phyloP scores from a whole-genome alignment of 176 grass and related monocot species.

The Cymbopogon citratus region DNA sequence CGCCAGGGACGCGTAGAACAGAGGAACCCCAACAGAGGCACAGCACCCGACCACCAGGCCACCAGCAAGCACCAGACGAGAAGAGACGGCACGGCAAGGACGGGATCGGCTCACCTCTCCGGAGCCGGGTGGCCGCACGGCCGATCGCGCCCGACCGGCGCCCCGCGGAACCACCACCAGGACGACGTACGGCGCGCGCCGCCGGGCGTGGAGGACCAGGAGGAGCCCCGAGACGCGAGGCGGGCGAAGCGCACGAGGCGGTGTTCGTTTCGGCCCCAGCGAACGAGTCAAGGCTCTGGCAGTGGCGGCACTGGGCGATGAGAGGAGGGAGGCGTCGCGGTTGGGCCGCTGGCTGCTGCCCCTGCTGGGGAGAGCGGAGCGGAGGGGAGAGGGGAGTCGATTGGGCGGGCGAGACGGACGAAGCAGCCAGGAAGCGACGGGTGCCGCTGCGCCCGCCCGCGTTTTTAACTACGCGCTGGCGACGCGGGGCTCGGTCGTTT shows the following conservation, averaged over 20 bases:
- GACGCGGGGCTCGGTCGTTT: conserved; percentile 1
- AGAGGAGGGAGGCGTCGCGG: not conserved
- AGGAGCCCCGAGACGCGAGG: not conserved
- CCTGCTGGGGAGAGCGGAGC: not conserved
- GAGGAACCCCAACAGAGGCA: not conserved
- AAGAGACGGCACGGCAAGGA: not conserved
- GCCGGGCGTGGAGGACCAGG: not conserved
- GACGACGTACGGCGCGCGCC: not conserved
- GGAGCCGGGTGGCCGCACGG: not conserved
- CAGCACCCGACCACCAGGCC: not conserved
- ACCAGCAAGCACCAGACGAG: not conserved
- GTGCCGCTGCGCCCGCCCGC: not conserved
- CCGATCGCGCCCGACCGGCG: conserved; percentile 8
- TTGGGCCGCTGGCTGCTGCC: no score
- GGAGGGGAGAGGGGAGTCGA: no score
- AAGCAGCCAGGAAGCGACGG: not conserved
- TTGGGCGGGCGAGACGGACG: not conserved
- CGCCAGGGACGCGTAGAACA: not conserved
- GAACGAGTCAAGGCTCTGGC: not conserved
- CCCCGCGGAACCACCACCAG: not conserved
- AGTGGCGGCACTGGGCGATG: not conserved
- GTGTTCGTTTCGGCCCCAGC: not conserved
- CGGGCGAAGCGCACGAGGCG: not conserved
- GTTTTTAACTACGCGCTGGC: not conserved
- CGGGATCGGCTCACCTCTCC: conserved; percentile 29